Percentiles rank a stretch among this genome's conserved stretches.
These are phyloP conservation scores for Mrakia blollopis DNA, from an alignment of 768 basidiomycete species.

Conservation along the genomic window DNA sequence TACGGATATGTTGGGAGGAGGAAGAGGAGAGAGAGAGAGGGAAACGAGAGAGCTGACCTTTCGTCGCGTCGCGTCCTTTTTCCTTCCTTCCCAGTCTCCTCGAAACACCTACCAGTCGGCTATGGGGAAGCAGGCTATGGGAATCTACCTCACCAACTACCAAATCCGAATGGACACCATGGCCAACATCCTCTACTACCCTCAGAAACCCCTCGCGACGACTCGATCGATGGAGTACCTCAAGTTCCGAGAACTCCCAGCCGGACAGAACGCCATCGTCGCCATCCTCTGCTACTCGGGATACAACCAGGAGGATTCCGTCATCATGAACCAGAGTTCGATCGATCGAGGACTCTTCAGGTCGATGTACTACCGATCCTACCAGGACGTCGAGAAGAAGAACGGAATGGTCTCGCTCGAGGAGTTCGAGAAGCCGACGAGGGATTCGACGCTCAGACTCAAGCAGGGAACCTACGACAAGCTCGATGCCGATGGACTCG, in stretches of 20 bases:
- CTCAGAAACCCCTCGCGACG: constrained; percentile 96
- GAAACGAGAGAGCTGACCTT: neutral
- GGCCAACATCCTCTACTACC: constrained; percentile 99
- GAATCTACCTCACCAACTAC: constrained; percentile 96
- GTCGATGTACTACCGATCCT: constrained; percentile 92
- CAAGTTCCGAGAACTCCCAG: constrained; percentile 95
- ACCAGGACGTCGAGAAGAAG: constrained; percentile 91
- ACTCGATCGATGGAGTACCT: constrained; percentile 99
- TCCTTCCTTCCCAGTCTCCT: constrained; percentile 62
- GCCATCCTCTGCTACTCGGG: constrained; percentile 98
- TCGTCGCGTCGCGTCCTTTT: neutral
- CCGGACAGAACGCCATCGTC: constrained; percentile 98
- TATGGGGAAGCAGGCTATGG: constrained; percentile 99
- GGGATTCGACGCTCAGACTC: constrained; percentile 88
- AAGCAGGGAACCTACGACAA: constrained; percentile 99
- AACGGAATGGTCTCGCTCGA: constrained; percentile 85
- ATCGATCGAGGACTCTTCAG: constrained; percentile 97
- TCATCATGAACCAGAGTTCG: constrained; percentile 99
- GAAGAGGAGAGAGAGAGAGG: no score
- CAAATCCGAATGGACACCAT: constrained; percentile 99
- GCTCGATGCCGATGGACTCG: constrained; percentile 90
- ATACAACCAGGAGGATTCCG: constrained; percentile 99
- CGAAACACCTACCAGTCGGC: constrained; percentile 99
- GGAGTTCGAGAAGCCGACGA: constrained; percentile 92
- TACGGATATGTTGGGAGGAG: neutral